These are phyloP conservation scores for Durotheca rogersii DNA, from an alignment of 495 filamentous ascomycete genomes.

Conservation along the genomic window DNA sequence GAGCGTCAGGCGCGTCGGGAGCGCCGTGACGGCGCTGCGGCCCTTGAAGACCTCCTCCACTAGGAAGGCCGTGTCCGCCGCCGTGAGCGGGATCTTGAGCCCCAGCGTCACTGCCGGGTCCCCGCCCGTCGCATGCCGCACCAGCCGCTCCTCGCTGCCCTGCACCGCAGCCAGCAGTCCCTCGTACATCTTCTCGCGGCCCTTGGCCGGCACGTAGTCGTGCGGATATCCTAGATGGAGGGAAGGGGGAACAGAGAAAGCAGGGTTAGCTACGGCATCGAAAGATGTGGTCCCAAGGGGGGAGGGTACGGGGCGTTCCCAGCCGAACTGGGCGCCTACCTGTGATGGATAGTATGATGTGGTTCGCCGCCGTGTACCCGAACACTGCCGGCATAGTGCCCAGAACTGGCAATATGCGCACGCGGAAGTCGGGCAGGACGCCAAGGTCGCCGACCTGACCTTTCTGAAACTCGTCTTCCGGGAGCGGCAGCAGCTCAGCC, in stretches of 20 bases:
- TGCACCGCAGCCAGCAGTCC: conserved; percentile 70
- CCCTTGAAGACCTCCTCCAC: conserved; percentile 88
- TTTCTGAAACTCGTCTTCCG: conserved; percentile 85
- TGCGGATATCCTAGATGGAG: conserved; percentile 66
- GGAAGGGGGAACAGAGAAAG: background rate
- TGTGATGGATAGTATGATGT: conserved; percentile 82
- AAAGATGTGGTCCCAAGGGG: too few species aligned
- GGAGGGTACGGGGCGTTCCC: too few species aligned
- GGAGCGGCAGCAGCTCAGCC: conserved; percentile 79
- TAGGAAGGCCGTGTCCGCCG: conserved; percentile 78
- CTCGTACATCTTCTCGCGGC: conserved; percentile 86
- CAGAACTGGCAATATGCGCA: conserved; percentile 88
- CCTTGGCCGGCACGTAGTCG: conserved; percentile 80
- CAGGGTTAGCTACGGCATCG: too few species aligned
- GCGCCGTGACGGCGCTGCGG: conserved; percentile 76
- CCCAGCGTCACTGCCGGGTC: conserved; percentile 60
- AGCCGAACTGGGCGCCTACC: conserved; percentile 37
- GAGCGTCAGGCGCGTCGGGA: conserved; percentile 73
- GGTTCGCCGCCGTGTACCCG: conserved; percentile 85
- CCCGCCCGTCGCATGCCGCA: conserved; percentile 52
- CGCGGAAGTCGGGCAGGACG: conserved; percentile 86
- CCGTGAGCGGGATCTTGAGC: conserved; percentile 72
- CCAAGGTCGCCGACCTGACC: conserved; percentile 86
- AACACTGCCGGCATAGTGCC: conserved; percentile 98
- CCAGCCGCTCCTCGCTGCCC: conserved; percentile 71